Conservation (phyloP, 768 basidiomycete genomes). For the Aureoboletus auriporus region DNA sequence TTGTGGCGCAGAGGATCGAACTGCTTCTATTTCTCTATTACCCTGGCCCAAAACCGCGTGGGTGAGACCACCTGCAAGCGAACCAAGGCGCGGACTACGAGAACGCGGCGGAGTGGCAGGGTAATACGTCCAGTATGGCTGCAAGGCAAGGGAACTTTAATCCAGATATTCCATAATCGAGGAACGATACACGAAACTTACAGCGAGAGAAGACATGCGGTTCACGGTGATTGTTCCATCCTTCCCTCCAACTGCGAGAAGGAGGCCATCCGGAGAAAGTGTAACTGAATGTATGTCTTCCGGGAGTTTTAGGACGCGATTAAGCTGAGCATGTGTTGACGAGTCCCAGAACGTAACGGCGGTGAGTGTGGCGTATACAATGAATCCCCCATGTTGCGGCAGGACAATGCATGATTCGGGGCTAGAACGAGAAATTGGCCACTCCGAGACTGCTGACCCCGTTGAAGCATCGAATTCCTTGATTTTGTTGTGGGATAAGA, state of each 20-base stretch:
- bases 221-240: background rate
- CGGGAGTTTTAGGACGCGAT: background rate
- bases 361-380: background rate
- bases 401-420: background rate
- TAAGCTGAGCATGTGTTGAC: background rate
- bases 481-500: background rate
- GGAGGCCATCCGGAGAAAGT: background rate
- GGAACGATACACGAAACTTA: too few relatives aligned
- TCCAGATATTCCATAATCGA: too few relatives aligned
- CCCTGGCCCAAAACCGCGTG: too few relatives aligned
- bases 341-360: slow-evolving; percentile 2
- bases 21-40: too few relatives aligned
- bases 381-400: background rate
- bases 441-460: background rate
- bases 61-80: too few relatives aligned
- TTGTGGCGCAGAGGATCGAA: too few relatives aligned
- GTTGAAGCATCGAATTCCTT: background rate
- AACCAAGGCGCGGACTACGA: too few relatives aligned
- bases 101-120: too few relatives aligned
- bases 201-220: background rate
- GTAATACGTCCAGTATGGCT: too few relatives aligned
- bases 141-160: too few relatives aligned
- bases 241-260: background rate
- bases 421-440: background rate
- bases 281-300: background rate